These are phyloP conservation scores for Globisporangium solare DNA, from an alignment of 352 stramenopile species.

Conservation along the genomic window DNA sequence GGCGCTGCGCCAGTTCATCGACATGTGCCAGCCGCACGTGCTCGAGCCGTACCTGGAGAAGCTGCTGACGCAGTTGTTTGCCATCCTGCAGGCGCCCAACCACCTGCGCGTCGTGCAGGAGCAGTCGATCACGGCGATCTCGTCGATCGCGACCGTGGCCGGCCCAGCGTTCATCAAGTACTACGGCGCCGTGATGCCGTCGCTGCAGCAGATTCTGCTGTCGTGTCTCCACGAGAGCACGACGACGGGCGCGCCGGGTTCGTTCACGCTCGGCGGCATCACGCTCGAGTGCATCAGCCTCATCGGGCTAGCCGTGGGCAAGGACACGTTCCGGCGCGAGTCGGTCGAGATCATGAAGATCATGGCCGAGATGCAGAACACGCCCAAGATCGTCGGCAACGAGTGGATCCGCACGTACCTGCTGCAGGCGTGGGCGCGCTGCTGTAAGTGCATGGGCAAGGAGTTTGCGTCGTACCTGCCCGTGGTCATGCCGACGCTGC, in stretches of 20 bases:
- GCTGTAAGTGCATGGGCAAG: conserved; percentile 65
- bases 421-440: conserved; percentile 74
- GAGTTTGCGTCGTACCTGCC: conserved; percentile 79
- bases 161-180: conserved; percentile 64
- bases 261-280: conserved; percentile 80
- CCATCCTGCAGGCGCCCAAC: conserved; percentile 45
- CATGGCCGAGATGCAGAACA: conserved; percentile 85
- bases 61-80: conserved; percentile 64
- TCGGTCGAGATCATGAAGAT: conserved; percentile 76
- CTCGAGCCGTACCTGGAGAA: conserved; percentile 74
- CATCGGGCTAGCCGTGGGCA: conserved; percentile 71
- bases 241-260: conserved; percentile 26
- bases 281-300: conserved; percentile 83
- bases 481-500: conserved; percentile 76
- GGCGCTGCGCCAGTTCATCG: conserved; percentile 77
- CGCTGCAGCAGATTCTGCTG: conserved; percentile 66
- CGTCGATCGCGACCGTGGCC: conserved; percentile 66
- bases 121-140: conserved; percentile 78
- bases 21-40: conserved; percentile 64
- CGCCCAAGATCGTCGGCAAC: conserved; percentile 68
- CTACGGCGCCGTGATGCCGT: conserved; percentile 69
- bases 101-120: conserved; percentile 64
- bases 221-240: conserved; percentile 58
- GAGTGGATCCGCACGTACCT: conserved; percentile 83
- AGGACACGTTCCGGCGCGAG: conserved; percentile 63